Evolutionary conservation across 768 basidiomycete species (phyloP), one percentile per base, ranked within the genome.

Genomic region (Terana coerulea): DNA sequence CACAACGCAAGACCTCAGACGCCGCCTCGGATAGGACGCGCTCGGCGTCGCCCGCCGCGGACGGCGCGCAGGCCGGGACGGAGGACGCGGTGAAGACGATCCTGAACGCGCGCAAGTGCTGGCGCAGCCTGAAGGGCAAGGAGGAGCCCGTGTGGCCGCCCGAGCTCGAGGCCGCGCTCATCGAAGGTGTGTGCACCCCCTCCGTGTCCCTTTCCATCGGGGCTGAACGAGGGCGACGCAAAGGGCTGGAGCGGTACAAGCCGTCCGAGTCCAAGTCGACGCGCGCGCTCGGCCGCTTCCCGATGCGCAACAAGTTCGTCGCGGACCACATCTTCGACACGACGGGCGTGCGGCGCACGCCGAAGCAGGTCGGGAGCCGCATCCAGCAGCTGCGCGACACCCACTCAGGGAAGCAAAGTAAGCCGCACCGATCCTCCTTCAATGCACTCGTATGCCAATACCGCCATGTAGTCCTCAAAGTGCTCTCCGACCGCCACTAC

Each of bases 101-200:
- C 54, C 77, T 86, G 56, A 79, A 75, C 54, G 78, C 78, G 36
- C 78, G 87, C 57, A 88, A 87, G 67, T 83, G 78, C 61, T 89
- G 85, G 84, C 86, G 88, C 64, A 86, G 83, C 0, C 67, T 84
- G 24, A 78, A 79, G 63, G 86, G 84, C 39, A 69, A 66, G 55
- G 79, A 81, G 26, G 86, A 89, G 63, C 76, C 84, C 9, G 86
- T 90, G 19, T 89, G 88, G 88, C 88, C 88, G 47, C 85, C 83
- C 10, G 78, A 84, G 59, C 79, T 90, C 45, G 88, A 90, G 71
- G 85, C 83, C 25, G 84, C 84, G 34, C 72, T 90, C 57, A 76
- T 90, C 36, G 83, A 88, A 76, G 88, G 88, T 84, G 54, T 30
- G 45, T 14, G 19, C 25, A 12, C 30, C 31, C 30, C 19, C 22